Base-by-base conservation (phyloP, 2,329 filamentous ascomycete genomes). In the Pseudogymnoascus sp. region DNA sequence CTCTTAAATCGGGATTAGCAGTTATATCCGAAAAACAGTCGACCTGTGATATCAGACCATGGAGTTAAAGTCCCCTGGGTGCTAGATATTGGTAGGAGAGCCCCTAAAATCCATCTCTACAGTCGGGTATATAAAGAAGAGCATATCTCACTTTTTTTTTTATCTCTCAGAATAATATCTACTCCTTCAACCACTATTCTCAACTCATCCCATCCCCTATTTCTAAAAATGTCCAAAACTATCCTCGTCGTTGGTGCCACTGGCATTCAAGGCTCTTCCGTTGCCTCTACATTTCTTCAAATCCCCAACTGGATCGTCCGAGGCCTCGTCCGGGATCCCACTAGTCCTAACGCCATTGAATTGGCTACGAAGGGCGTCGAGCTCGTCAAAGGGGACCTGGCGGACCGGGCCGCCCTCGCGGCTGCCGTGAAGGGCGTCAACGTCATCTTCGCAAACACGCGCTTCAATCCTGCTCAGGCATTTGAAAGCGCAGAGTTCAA, bases 391-490 rank as follows among this genome's bases (percentile, higher is more conserved):
- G 78, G 74, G 3, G 75, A 81, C 14, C 69, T 79, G 21, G 71
- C 76, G 61, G 75, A 80, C 35, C 67, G 71, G 3, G 62, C 65
- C 4, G 71, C 71, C 4, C 74, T 81, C n/a, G 63, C 71, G 38
- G n/a, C 67, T 0, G 79, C 76, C 0, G 80, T 81, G 61, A 38
- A 65, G 2, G 78, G 77, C 5, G 80, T 80, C 25, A 76, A 79
- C 62, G 68, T 77, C 63, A 82, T 84, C 63, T 85, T 84, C 71
- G 76, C 76, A 63, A 79, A 82, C 61, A 84, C 82, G 0, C 25
- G 14, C 60, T 65, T 64, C 58, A 62, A 67, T 21, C 68, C 68
- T 12, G 33, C 63, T 21, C 70, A 63, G 6, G 23, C 45, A 2
- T 52, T 8, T 18, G 45, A 52, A n/a, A 52, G 45, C n/a, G 25